These are phyloP conservation scores for Fusarium guadeloupense DNA, from an alignment of 2,329 filamentous ascomycete genomes.

Conservation along the genomic window DNA sequence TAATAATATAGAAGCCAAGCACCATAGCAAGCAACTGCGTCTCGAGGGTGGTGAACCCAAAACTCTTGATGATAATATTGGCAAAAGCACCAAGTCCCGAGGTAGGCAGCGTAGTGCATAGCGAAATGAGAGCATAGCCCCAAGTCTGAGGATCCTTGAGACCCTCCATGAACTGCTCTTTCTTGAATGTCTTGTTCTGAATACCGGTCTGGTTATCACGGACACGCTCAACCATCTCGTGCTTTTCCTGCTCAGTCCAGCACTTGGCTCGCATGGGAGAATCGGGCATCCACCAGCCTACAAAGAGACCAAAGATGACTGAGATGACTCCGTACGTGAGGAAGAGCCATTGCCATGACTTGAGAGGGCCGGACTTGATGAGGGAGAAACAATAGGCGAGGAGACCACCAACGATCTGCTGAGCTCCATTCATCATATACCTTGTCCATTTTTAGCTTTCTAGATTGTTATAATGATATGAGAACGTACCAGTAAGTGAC, in stretches of 20 bases:
- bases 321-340: slow-evolving; percentile 71
- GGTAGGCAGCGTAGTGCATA: slow-evolving; percentile 78
- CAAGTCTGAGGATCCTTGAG: slow-evolving; percentile 73
- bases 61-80: slow-evolving; percentile 76
- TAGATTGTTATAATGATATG: too few relatives aligned
- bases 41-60: slow-evolving; percentile 71
- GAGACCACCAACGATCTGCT: slow-evolving; percentile 77
- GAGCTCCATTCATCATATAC: slow-evolving; percentile 78
- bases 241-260: slow-evolving; percentile 72
- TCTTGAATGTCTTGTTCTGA: slow-evolving; percentile 62
- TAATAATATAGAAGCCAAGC: slow-evolving; percentile 76
- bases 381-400: slow-evolving; percentile 71
- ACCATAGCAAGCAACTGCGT: slow-evolving; percentile 82
- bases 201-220: slow-evolving; percentile 69
- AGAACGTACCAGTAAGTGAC: slow-evolving; percentile 73
- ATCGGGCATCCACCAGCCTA: slow-evolving; percentile 72
- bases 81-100: slow-evolving; percentile 77
- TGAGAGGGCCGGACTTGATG: slow-evolving; percentile 62
- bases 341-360: slow-evolving; percentile 76
- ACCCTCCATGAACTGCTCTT: slow-evolving; percentile 58
- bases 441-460: not conserved
- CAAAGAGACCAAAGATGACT: slow-evolving; percentile 71
- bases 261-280: slow-evolving; percentile 77
- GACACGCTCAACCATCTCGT: slow-evolving; percentile 68
- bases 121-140: slow-evolving; percentile 70